Conservation (phyloP, 257 asterid genomes). For the Catharanthus roseus region DNA sequence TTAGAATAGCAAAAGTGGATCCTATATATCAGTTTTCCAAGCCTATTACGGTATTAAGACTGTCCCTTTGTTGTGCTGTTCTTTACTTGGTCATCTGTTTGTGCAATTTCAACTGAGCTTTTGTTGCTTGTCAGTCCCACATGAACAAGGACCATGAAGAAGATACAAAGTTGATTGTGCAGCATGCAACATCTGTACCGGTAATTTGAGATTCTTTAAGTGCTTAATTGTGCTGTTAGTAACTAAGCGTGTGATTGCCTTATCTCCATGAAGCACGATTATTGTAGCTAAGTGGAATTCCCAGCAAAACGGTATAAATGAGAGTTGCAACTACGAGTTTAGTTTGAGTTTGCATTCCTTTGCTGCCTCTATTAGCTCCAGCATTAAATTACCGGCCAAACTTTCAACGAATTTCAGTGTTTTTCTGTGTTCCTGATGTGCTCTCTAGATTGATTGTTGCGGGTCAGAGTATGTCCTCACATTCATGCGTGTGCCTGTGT, state of each 20-base stretch:
- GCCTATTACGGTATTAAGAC: conserved; percentile 61
- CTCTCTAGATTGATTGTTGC: background rate
- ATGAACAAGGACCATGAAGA: conserved; percentile 93
- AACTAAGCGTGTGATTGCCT: background rate
- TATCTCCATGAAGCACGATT: background rate
- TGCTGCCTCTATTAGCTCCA: background rate
- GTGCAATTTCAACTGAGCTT: conserved; percentile 1
- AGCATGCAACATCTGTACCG: conserved; percentile 70
- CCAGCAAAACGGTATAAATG: background rate
- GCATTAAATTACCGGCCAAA: background rate
- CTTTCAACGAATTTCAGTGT: background rate
- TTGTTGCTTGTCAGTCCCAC: conserved; percentile 59
- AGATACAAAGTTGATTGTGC: conserved; percentile 85
- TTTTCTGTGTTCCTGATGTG: no score
- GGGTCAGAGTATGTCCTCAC: background rate
- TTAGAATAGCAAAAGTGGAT: conserved; percentile 69
- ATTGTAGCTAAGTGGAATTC: background rate
- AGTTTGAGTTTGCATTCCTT: background rate
- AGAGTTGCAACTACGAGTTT: background rate
- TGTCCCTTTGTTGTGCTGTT: background rate
- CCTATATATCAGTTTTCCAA: conserved; percentile 81
- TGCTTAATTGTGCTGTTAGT: background rate
- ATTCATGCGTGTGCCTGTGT: background rate
- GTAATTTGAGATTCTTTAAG: conserved; percentile 33
- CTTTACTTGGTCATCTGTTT: conserved; percentile 3